Percentiles rank a stretch among this genome's conserved stretches.
phyloP scores from a whole-genome alignment of 768 basidiomycete genomes.

The Mrakia hoshinonis region DNA sequence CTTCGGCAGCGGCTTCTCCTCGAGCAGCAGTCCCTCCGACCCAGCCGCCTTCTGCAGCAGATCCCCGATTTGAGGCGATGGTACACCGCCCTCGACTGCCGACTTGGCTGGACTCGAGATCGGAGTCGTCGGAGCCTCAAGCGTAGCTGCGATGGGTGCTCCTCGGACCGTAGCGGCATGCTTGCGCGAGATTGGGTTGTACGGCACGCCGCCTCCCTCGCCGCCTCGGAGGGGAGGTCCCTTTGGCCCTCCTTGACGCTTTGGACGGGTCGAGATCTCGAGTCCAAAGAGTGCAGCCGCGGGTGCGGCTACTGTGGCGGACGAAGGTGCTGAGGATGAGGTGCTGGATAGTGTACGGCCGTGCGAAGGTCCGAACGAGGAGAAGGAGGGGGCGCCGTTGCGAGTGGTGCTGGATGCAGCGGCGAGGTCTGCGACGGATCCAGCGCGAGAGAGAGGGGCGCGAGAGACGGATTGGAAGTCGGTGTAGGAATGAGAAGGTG shows the following conservation, averaged over 20 bases:
- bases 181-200: not conserved
- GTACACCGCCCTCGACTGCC: not conserved
- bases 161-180: too few relatives aligned
- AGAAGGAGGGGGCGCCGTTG: too few relatives aligned
- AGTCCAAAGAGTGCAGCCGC: too few relatives aligned
- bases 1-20: conserved; percentile 3
- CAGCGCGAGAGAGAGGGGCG: too few relatives aligned
- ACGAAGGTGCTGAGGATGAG: too few relatives aligned
- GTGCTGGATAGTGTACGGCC: too few relatives aligned
- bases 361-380: too few relatives aligned
- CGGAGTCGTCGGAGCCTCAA: not conserved
- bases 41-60: not conserved
- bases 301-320: too few relatives aligned
- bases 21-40: not conserved
- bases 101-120: not conserved
- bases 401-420: too few relatives aligned
- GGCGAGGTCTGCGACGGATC: too few relatives aligned
- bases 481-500: not conserved
- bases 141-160: not conserved
- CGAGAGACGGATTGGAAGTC: not conserved
- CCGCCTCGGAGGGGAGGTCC: conserved; percentile 1
- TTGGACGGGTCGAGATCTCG: not conserved
- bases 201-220: not conserved
- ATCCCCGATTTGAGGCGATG: conserved; percentile 6
- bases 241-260: not conserved